These are phyloP conservation scores for Chiua virens DNA, from an alignment of 768 basidiomycete species.

Conservation along the genomic window DNA sequence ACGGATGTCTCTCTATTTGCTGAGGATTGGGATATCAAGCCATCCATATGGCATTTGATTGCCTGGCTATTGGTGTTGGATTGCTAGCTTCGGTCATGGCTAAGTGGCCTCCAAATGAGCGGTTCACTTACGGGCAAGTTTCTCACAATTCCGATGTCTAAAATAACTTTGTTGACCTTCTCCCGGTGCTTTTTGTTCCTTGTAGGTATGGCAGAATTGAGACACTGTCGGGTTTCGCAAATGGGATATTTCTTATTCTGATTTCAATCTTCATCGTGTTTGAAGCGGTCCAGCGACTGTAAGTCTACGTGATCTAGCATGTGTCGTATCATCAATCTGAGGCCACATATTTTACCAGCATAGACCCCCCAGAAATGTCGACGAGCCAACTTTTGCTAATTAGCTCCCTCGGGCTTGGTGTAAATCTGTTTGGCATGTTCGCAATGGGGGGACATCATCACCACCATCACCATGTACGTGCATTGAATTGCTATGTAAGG, in stretches of 20 bases:
- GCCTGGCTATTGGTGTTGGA: slow-evolving; percentile 94
- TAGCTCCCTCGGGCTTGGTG: slow-evolving; percentile 83
- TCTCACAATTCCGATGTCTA: not conserved
- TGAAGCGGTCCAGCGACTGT: slow-evolving; percentile 95
- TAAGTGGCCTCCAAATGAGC: slow-evolving; percentile 92
- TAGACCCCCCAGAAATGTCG: slow-evolving; percentile 98
- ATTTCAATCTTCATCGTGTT: slow-evolving; percentile 99
- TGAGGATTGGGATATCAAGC: slow-evolving; percentile 48
- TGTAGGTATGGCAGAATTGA: slow-evolving; percentile 91
- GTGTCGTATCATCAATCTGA: not conserved
- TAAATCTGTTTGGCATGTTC: slow-evolving; percentile 98
- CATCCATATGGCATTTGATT: slow-evolving; percentile 99
- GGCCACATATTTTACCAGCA: slow-evolving; percentile 37
- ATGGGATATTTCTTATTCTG: slow-evolving; percentile 89
- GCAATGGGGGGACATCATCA: slow-evolving; percentile 98
- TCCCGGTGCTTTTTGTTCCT: not conserved
- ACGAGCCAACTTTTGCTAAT: slow-evolving; percentile 90
- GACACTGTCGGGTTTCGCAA: slow-evolving; percentile 96
- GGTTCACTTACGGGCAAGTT: slow-evolving; percentile 90
- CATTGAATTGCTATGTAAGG: not conserved
- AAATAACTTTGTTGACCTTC: not conserved
- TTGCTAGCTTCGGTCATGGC: slow-evolving; percentile 97
- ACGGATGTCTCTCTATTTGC: not conserved
- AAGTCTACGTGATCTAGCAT: slow-evolving; percentile 26
- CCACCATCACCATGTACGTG: slow-evolving; percentile 63